phyloP scores from a whole-genome alignment of 2,329 filamentous ascomycete species.

The Orbilia oligospora region DNA sequence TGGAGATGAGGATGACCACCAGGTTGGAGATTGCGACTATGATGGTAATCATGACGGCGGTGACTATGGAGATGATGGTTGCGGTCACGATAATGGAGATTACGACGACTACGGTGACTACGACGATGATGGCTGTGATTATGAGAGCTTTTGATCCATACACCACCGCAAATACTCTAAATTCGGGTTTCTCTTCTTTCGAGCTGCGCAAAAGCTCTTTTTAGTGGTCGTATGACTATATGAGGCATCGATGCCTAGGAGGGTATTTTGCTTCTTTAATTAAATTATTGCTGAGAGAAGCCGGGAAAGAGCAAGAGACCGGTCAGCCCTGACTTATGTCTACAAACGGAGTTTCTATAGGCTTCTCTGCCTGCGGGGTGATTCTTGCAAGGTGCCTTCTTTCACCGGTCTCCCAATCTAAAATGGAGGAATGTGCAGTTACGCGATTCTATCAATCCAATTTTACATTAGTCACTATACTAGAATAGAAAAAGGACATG shows the following conservation, averaged over 20 bases:
- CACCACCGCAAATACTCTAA: too few species aligned
- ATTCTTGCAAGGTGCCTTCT: slow-evolving; percentile 84
- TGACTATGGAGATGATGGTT: too few species aligned
- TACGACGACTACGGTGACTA: too few species aligned
- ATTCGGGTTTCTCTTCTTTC: too few species aligned
- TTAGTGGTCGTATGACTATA: background rate
- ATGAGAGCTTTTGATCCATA: too few species aligned
- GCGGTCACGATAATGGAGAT: too few species aligned
- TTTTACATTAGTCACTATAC: background rate
- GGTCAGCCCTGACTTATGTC: background rate
- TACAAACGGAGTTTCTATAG: slow-evolving; percentile 46
- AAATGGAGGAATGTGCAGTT: slow-evolving; percentile 81
- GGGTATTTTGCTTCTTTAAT: background rate
- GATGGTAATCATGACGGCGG: too few species aligned
- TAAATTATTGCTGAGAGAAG: background rate
- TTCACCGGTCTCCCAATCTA: slow-evolving; percentile 86
- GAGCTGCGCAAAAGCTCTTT: background rate
- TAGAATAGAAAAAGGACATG: background rate
- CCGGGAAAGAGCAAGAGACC: background rate
- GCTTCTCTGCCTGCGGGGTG: slow-evolving; percentile 81
- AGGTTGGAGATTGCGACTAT: too few species aligned
- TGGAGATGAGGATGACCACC: background rate
- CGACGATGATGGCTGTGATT: too few species aligned
- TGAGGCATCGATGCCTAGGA: background rate
- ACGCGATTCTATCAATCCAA: slow-evolving; percentile 67